Evolutionary conservation across 306 rosid species (phyloP).

Genomic region (Citrullus colocynthis): DNA sequence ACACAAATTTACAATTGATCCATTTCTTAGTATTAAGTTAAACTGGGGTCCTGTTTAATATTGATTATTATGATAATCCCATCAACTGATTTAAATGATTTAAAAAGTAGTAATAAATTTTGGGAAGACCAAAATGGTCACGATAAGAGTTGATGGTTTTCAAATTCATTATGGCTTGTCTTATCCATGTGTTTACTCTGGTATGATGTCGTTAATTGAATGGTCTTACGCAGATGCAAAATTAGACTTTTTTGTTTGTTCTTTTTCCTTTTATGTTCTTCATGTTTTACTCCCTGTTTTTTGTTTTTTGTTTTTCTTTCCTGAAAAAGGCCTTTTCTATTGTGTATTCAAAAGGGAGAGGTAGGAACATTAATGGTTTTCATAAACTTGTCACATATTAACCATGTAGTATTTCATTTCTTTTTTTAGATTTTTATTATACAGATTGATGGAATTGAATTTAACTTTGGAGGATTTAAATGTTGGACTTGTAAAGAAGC

Average conservation of each 20-base stretch:
- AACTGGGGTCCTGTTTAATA: background rate
- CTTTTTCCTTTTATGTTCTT: background rate
- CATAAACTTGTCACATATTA: too few relatives aligned
- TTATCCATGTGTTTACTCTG: background rate
- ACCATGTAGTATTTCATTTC: too few relatives aligned
- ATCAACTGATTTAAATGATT: background rate
- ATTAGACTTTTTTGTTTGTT: background rate
- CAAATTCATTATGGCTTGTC: constrained; percentile 4
- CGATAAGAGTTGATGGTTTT: background rate
- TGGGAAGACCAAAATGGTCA: background rate
- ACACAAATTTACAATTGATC: too few relatives aligned
- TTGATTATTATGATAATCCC: background rate
- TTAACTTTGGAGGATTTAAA: too few relatives aligned
- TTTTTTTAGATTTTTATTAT: too few relatives aligned
- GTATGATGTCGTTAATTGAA: background rate
- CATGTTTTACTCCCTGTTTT: background rate
- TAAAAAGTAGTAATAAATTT: background rate
- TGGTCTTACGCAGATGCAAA: background rate
- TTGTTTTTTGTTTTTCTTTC: background rate
- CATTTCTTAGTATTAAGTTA: too few relatives aligned
- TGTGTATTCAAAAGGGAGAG: background rate
- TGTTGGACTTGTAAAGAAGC: too few relatives aligned
- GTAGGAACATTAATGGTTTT: background rate
- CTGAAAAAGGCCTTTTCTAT: background rate
- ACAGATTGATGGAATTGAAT: too few relatives aligned